Evolutionary conservation across 768 basidiomycete genomes (phyloP), one percentile per base, ranked within the genome.

Genomic region (Leccinum subgranulosum): DNA sequence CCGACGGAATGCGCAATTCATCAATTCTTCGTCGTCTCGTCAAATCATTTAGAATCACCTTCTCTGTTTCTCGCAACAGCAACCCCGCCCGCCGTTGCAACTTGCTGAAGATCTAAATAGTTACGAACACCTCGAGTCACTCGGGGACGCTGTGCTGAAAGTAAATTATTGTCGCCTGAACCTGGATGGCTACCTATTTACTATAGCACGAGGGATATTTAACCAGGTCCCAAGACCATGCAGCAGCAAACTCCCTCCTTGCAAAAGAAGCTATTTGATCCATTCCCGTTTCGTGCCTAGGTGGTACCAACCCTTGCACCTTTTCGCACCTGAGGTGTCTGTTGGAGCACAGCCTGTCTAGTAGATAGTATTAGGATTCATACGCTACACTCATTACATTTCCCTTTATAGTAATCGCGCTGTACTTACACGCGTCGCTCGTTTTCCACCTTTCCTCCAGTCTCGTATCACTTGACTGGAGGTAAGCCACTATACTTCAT

Each of bases 141-240:
- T 92, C 6, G 90, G 90, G 1, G 90, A 92, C 63, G 83, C 84
- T 0, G 86, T 88, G 2, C 77, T 92, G 29, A 91, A 92, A 66
- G 88, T 25, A 25, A 25, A 25, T 84, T 59, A 63, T 83, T 25
- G 75, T 75, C 9, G 78, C 78, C 17, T 87, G 11, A 85, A 90
- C 63, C 74, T 91, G 7, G 25, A 70, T 88, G 36, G 81, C 81
- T 0, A 73, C 83, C 45, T 81, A 86, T 64, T 88, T 86, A 0
- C 64, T 81, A 17, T 91, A 88, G 90, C 90, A 87, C 56, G 90
- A 92, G 62, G 88, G 88, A 11, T 91, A 90, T 62, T 73, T 91
- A 17, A 81, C 81, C 2, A 76, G 74, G 59, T 82, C 28, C 10
- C 28, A 90, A 69, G 88, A 91, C 61, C 89, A 90, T 54, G 75